phyloP scores from a whole-genome alignment of 2,329 filamentous ascomycete species.

The Ceratocystis huliohia region DNA sequence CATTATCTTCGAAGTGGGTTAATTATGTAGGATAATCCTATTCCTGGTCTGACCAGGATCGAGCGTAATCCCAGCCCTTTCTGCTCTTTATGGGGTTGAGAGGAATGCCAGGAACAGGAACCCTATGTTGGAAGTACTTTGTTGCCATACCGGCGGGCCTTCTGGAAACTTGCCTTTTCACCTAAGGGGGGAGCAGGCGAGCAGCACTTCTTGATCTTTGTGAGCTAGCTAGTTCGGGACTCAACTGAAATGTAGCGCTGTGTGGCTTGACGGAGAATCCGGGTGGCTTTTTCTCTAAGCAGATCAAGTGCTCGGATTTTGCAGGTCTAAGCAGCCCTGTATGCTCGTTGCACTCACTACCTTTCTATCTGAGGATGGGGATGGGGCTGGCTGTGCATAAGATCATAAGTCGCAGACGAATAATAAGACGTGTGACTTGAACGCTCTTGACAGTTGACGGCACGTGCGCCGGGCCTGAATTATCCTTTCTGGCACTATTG shows the following conservation, averaged over 20 bases:
- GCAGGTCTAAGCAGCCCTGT: neutral
- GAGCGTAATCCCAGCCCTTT: too few species aligned
- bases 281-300: neutral
- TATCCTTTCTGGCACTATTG: neutral
- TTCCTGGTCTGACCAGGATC: too few species aligned
- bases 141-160: neutral
- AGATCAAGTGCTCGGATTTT: neutral
- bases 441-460: neutral
- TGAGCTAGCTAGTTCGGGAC: neutral
- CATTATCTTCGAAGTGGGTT: too few species aligned
- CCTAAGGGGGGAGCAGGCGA: neutral
- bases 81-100: too few species aligned
- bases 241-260: slow-evolving; percentile 5
- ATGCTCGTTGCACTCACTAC: neutral
- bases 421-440: neutral
- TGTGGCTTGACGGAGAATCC: slow-evolving; percentile 8
- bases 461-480: neutral
- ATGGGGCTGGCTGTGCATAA: neutral
- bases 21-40: too few species aligned
- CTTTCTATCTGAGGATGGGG: neutral
- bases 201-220: neutral
- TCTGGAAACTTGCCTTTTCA: neutral
- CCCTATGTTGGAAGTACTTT: too few species aligned
- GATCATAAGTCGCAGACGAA: neutral
- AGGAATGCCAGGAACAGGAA: too few species aligned